Evolutionary conservation across 306 rosid species (phyloP).

Genomic region (Vachellia pachyceras): DNA sequence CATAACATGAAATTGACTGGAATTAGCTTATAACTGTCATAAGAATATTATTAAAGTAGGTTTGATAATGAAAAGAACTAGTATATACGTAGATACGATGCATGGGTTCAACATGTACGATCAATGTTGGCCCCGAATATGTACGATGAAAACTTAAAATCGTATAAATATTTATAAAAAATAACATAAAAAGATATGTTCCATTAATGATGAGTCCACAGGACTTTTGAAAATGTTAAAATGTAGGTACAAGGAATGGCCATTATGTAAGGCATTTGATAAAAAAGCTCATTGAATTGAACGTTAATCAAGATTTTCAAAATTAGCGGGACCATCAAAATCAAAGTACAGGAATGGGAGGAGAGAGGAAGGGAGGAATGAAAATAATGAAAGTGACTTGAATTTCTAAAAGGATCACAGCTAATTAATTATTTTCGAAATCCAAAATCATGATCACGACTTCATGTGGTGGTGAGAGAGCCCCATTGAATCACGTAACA

Average conservation of each 20-base stretch:
- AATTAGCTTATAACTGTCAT: too few relatives aligned
- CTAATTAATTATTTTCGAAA: conserved; percentile 20
- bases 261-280: background rate
- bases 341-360: conserved; percentile 31
- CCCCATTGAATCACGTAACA: conserved; percentile 46
- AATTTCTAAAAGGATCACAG: background rate
- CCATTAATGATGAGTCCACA: background rate
- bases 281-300: background rate
- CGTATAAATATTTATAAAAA: background rate
- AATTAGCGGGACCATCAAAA: conserved; percentile 29
- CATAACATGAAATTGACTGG: too few relatives aligned
- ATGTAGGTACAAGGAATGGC: background rate
- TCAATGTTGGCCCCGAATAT: background rate
- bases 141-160: conserved; percentile 1
- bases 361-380: too few relatives aligned
- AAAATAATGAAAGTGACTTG: background rate
- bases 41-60: too few relatives aligned
- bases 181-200: background rate
- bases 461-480: conserved; percentile 54
- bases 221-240: background rate
- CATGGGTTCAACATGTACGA: background rate
- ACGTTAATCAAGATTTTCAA: background rate
- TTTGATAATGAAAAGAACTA: too few relatives aligned
- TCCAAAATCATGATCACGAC: conserved; percentile 38
- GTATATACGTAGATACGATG: background rate